Evolutionary conservation across 345 rosid genomes (phyloP), one percentile per base, ranked within the genome.

Genomic region (Syzygium jambos): DNA sequence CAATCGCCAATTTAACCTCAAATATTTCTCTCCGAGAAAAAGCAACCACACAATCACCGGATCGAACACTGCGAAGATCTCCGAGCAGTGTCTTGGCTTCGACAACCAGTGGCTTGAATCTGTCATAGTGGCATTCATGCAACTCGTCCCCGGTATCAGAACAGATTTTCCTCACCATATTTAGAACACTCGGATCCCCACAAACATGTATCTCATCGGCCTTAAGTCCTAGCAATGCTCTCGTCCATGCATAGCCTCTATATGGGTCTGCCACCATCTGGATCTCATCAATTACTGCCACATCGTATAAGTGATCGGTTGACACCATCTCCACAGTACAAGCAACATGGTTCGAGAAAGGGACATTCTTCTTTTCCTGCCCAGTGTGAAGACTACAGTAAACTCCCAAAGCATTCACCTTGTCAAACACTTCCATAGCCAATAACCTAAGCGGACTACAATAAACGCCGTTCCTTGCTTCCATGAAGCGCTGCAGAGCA

Each of bases 371-470:
- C 91, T 95, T 95, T 90, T 97, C 99, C 91, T 97, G 97, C 43
- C 99, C 99, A 5, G 99, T 97, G 87, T 61, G 95, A 80, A 96
- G 98, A 89, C 96, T 97, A 88, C 99, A 97, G 87, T 97, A 97
- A 89, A 97, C 92, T 83, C 99, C 98, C 55, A 88, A 88, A 38
- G 95, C 93, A 91, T 97, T 97, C 78, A 97, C 98, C 90, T 96
- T 97, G 91, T 96, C 98, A n/a, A 97, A 97, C 90, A 97, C 99
- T 91, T 97, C 99, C 99, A 97, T 97, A 7, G 98, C 99, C 93
- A 97, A 91, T 15, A 97, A 94, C 95, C 99, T 93, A 73, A 97
- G 93, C 12, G 99, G 99, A 85, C 98, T 96, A 85, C 98, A 97
- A 90, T 97, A 97, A 91, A 97, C 88, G 21, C 97, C 98, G 84